Evolutionary conservation across 2,329 filamentous ascomycete genomes (phyloP), one percentile per base, ranked within the genome.

Genomic region (Sporothrix variecibatus): DNA sequence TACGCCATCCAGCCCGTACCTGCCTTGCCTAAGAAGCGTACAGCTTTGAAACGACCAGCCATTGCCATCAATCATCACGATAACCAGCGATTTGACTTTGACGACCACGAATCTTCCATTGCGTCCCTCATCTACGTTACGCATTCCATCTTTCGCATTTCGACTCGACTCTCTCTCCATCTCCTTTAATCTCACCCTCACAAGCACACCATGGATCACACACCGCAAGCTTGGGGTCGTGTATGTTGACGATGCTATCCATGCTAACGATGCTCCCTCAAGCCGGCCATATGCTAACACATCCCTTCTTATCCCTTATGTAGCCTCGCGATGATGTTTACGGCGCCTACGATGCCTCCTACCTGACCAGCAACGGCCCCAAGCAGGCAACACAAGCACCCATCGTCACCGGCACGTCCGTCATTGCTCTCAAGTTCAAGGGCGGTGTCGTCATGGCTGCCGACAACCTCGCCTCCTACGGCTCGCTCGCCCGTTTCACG

Each of bases 291-390:
- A 20, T 49, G 38, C 64, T 46, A 43, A 68, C 38, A 2, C 11
- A 23, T 23, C 17, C 26, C 49, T n/a, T 46, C 43, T 40, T 40
- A 28, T 64, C 65, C 43, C 43, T 60, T 72, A 23, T 23, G 15
- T 80, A 99, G 96, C 96, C 96, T 82, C 92, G 96, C 88, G 94
- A 99, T 85, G 96, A 99, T 84, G 88, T 98, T 81, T 99, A 98
- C 85, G 96, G 96, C 79, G 87, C 92, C 80, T 99, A 99, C 85
- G 94, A 98, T 85, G 86, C 88, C 81, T 93, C 94, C 75, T 95
- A 95, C 83, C 91, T 98, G 81, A 90, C 93, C 79, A 86, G 84
- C 71, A 87, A 84, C 79, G 87, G 86, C 73, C 94, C 95, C 74
- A 94, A 90, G 81, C 90, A 94, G 81, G 94, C 97, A 84, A 98